These are phyloP conservation scores for Phlebiopsis gigantea DNA, from an alignment of 768 basidiomycete genomes.

Conservation along the genomic window DNA sequence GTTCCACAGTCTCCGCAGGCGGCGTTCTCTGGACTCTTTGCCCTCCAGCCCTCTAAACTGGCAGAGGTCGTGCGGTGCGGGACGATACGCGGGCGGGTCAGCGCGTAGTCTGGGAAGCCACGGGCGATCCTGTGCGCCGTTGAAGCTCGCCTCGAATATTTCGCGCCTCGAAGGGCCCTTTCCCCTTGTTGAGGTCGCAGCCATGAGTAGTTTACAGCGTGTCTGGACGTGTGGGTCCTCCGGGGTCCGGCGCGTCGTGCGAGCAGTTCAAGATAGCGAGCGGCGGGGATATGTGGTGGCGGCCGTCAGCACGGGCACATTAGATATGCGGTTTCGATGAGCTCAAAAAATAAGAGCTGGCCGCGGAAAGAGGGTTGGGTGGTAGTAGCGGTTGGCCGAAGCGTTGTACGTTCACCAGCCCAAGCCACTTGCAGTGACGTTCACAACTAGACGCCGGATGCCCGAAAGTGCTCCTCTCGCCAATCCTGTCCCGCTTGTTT, in stretches of 20 bases:
- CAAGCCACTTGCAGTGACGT: conserved; percentile 1
- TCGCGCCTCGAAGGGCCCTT: conserved; percentile 38
- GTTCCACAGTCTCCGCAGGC: conserved; percentile 60
- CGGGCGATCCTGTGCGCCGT: conserved; percentile 49
- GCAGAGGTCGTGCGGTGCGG: conserved; percentile 44
- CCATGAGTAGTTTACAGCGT: neutral
- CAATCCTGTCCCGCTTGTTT: neutral
- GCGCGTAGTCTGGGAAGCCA: conserved; percentile 56
- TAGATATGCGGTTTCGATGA: neutral
- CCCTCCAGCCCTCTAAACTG: conserved; percentile 68
- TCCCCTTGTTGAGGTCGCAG: neutral
- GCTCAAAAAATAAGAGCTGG: neutral
- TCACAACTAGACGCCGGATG: neutral
- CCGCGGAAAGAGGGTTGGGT: neutral
- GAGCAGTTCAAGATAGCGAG: neutral
- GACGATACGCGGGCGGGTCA: conserved; percentile 38
- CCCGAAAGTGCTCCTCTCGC: neutral
- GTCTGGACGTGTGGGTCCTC: conserved; percentile 1
- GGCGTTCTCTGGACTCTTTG: conserved; percentile 50
- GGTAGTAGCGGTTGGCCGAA: neutral
- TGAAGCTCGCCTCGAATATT: conserved; percentile 45
- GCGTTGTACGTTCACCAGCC: neutral
- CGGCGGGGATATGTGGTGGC: neutral
- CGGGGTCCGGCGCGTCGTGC: conserved; percentile 1
- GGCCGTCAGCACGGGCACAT: neutral